Evolutionary conservation across 1,284 basidiomycete species (phyloP).

Genomic region (Puccinia triticina): DNA sequence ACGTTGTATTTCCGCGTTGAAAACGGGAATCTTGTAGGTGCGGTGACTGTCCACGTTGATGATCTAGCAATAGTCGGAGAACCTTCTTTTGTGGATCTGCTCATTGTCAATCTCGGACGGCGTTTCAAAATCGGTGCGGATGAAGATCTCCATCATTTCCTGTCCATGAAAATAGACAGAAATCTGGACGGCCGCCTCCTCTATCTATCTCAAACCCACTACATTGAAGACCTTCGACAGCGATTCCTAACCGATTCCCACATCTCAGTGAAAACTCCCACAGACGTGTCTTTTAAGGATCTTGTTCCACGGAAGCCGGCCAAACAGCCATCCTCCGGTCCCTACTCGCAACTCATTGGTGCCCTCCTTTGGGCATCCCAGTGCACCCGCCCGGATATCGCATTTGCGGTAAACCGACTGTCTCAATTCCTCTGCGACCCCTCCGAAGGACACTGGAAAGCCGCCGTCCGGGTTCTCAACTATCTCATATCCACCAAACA

Average conservation of each 20-base stretch:
- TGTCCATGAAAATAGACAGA: too few species aligned
- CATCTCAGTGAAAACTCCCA: not conserved
- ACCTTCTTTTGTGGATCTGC: too few species aligned
- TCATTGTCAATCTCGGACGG: too few species aligned
- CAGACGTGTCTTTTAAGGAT: not conserved
- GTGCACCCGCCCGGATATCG: not conserved
- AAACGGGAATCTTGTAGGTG: not conserved
- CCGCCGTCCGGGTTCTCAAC: not conserved
- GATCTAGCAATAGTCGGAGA: not conserved
- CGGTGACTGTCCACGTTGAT: not conserved
- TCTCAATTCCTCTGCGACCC: not conserved
- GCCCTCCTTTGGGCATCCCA: not conserved
- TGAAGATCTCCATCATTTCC: too few species aligned
- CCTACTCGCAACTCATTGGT: not conserved
- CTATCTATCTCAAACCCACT: not conserved
- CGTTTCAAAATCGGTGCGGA: too few species aligned
- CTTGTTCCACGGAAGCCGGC: not conserved
- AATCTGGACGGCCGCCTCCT: not conserved
- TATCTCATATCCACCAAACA: not conserved
- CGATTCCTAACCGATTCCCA: not conserved
- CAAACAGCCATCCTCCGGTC: not conserved
- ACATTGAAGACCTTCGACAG: not conserved
- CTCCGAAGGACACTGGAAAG: not conserved
- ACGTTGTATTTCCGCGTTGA: not conserved
- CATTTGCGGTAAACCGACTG: not conserved